These are phyloP conservation scores for Penicillium flavigenum DNA, from an alignment of 495 filamentous ascomycete genomes.

Conservation along the genomic window DNA sequence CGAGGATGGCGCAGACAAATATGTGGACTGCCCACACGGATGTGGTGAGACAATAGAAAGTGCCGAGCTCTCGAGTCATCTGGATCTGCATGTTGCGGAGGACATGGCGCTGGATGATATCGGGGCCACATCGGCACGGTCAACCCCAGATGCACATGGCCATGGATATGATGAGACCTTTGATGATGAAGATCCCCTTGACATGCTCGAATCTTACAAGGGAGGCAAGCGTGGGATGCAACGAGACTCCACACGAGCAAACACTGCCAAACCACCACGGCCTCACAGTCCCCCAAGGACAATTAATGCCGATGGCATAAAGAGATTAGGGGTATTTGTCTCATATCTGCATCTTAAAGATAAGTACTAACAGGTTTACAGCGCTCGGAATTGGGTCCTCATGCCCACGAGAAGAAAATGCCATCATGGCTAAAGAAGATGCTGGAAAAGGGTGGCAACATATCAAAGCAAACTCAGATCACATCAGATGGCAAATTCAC, in stretches of 20 bases:
- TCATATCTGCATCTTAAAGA: neutral
- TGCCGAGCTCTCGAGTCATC: slow-evolving; percentile 64
- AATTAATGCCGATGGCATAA: slow-evolving; percentile 19
- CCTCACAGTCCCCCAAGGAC: slow-evolving; percentile 14
- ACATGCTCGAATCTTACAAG: slow-evolving; percentile 6
- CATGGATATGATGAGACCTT: slow-evolving; percentile 13
- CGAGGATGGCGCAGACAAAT: slow-evolving; percentile 40
- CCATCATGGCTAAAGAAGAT: slow-evolving; percentile 71
- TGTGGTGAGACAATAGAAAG: slow-evolving; percentile 68
- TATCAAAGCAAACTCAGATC: slow-evolving; percentile 56
- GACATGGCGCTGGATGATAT: slow-evolving; percentile 50
- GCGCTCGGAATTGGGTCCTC: slow-evolving; percentile 70
- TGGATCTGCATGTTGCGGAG: slow-evolving; percentile 71
- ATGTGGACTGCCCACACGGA: slow-evolving; percentile 67
- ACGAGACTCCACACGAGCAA: slow-evolving; percentile 17
- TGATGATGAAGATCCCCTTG: slow-evolving; percentile 18
- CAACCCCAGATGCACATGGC: neutral
- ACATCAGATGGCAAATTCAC: slow-evolving; percentile 49
- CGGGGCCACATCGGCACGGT: neutral
- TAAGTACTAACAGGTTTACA: slow-evolving; percentile 29
- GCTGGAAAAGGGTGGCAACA: slow-evolving; percentile 63
- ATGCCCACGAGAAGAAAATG: slow-evolving; percentile 88
- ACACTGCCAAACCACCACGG: slow-evolving; percentile 16
- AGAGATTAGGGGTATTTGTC: slow-evolving; percentile 44
- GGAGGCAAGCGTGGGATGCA: slow-evolving; percentile 18